phyloP scores from a whole-genome alignment of 768 basidiomycete genomes.

The Xerocomellus amylosporus region DNA sequence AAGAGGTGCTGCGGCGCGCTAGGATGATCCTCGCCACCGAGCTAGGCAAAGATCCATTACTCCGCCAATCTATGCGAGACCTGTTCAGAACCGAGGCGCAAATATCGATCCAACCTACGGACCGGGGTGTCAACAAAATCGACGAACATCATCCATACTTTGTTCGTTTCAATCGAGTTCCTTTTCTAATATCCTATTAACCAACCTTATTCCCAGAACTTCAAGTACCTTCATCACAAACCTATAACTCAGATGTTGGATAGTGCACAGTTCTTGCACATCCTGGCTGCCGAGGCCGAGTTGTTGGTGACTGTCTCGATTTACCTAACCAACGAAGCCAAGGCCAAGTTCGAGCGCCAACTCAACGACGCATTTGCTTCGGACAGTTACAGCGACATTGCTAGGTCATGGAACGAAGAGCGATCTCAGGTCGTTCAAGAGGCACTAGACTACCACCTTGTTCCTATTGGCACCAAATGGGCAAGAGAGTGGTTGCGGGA shows the following conservation, averaged over 20 bases:
- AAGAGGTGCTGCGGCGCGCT: constrained; percentile 70
- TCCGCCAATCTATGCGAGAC: constrained; percentile 74
- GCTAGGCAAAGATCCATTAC: constrained; percentile 87
- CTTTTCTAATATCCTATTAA: constrained; percentile 4
- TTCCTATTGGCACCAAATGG: constrained; percentile 87
- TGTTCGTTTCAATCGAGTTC: constrained; percentile 40
- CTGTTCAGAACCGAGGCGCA: constrained; percentile 72
- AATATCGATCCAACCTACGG: constrained; percentile 82
- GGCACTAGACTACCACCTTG: constrained; percentile 73
- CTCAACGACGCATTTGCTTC: constrained; percentile 83
- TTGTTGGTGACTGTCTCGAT: constrained; percentile 79
- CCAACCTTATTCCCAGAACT: constrained; percentile 52
- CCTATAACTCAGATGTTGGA: constrained; percentile 66
- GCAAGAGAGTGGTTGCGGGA: constrained; percentile 83
- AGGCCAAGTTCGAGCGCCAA: constrained; percentile 66
- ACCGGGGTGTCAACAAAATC: constrained; percentile 76
- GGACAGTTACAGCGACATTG: constrained; percentile 79
- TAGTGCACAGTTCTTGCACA: constrained; percentile 81
- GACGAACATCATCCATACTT: constrained; percentile 71
- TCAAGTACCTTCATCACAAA: constrained; percentile 91
- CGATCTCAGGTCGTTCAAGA: constrained; percentile 76
- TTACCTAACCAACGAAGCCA: constrained; percentile 57
- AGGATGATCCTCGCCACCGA: constrained; percentile 86
- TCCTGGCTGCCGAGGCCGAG: constrained; percentile 88
- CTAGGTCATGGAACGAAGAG: constrained; percentile 89